Evolutionary conservation across 2,329 filamentous ascomycete species (phyloP), one percentile per base, ranked within the genome.

Genomic region (Fusarium nanum): DNA sequence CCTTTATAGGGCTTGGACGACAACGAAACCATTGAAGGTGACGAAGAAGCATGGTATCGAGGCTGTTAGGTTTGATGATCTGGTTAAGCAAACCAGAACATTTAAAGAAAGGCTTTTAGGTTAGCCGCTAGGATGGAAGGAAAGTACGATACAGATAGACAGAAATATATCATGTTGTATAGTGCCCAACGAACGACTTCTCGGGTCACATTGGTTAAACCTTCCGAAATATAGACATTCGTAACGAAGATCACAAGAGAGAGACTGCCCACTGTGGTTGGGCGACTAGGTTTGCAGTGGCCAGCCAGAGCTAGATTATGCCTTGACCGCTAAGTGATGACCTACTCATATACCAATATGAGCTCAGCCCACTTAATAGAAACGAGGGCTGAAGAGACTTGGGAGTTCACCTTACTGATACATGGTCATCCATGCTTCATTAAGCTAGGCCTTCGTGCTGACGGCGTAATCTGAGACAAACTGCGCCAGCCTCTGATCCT

Each of bases 121-220:
- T 10, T 49, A 34, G 22, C 9, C 10, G 9, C 23, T 3, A 0
- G 9, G 18, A 4, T 37, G 11, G 2, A 37, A 13, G 2, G 28
- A 1, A 28, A 3, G 7, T 6, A 18, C 6, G 34, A 37, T 1
- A 37, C 11, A 37, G 5, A 37, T 11, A 37, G 18, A 37, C 18
- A n/a, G 1, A 6, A 37, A n/a, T 11, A 11, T 9, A 37, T n/a
- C 18, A 37, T n/a, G 4, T n/a, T 37, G 8, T 3, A 18, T 2
- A 8, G 14, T 14, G 16, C 1, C 7, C 30, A 32, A 5, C 0
- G 7, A 5, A 32, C 4, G 4, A 1, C 14, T 16, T 32, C 14
- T 32, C 30, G 1, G 30, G 1, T 5, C 14, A 32, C 9, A 7
- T 28, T 3, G 12, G 18, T 30, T 2, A n/a, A 45, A 3, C 5